These are phyloP conservation scores for Boeremia exigua DNA, from an alignment of 2,329 filamentous ascomycete genomes.

Conservation along the genomic window DNA sequence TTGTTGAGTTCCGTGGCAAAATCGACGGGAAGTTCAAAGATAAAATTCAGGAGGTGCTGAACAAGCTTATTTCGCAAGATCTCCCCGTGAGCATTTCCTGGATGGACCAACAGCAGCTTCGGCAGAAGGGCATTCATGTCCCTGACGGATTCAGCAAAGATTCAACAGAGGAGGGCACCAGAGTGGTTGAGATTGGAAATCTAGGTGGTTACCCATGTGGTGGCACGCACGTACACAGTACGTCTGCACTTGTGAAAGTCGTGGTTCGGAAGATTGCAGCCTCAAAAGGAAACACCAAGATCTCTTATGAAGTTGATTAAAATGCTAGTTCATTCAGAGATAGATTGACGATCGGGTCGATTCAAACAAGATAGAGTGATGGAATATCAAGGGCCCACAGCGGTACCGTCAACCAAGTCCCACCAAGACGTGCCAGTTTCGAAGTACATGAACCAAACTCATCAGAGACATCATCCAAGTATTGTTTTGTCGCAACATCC, in stretches of 20 bases:
- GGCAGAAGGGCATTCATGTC: constrained; percentile 47
- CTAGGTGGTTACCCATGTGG: constrained; percentile 76
- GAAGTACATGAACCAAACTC: too few relatives aligned
- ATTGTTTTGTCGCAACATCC: too few relatives aligned
- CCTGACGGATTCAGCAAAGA: constrained; percentile 44
- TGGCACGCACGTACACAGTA: constrained; percentile 72
- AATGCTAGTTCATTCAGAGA: too few relatives aligned
- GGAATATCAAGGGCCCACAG: too few relatives aligned
- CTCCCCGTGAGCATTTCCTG: constrained; percentile 61
- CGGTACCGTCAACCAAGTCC: too few relatives aligned
- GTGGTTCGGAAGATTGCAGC: constrained; percentile 71
- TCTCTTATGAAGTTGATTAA: constrained; percentile 52
- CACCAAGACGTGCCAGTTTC: too few relatives aligned
- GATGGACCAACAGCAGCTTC: constrained; percentile 70
- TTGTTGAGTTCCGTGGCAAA: constrained; percentile 69
- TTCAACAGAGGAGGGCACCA: constrained; percentile 45
- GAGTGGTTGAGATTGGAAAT: constrained; percentile 73
- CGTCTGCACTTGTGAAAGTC: constrained; percentile 64
- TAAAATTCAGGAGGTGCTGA: constrained; percentile 65
- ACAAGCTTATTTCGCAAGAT: constrained; percentile 61
- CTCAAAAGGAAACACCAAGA: constrained; percentile 67
- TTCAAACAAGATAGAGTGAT: too few relatives aligned
- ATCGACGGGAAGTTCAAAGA: constrained; percentile 62
- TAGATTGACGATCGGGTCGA: too few relatives aligned
- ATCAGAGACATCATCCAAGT: too few relatives aligned